Conservation (phyloP, 805 yeast species). For the Pichia rugopelliculosa region DNA sequence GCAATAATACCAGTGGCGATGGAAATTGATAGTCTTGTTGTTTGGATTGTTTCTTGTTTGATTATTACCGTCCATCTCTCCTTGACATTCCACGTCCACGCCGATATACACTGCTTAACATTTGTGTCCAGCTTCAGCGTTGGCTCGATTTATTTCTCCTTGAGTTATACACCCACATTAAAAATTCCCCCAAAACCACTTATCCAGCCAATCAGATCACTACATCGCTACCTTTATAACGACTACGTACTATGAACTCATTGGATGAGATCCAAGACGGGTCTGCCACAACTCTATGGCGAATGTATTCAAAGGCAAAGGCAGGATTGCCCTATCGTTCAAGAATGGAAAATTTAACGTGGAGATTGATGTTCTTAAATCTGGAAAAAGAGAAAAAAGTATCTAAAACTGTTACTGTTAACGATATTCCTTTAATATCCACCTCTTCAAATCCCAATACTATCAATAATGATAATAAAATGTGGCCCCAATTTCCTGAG, state of each 20-base stretch:
- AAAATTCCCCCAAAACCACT: not conserved
- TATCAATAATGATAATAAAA: not conserved
- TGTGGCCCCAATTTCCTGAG: constrained; percentile 32
- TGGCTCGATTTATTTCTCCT: too few species aligned
- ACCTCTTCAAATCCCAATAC: not conserved
- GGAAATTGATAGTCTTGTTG: too few species aligned
- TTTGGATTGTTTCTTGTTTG: too few species aligned
- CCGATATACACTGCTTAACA: not conserved
- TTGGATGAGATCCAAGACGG: constrained; percentile 21
- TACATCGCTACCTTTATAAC: not conserved
- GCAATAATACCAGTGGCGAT: too few species aligned
- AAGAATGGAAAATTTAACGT: constrained; percentile 77
- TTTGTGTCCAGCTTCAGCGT: too few species aligned
- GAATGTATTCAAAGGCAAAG: constrained; percentile 70
- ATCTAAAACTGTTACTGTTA: not conserved
- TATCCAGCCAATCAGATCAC: not conserved
- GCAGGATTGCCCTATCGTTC: constrained; percentile 66
- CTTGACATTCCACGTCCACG: too few species aligned
- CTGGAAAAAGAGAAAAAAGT: constrained; percentile 14
- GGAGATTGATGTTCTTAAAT: constrained; percentile 75
- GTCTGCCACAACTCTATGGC: constrained; percentile 59
- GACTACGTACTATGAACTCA: not conserved
- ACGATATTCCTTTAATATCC: not conserved
- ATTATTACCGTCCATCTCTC: too few species aligned
- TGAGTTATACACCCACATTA: too few species aligned